Base-by-base conservation (phyloP, 305 asterid genomes). In the Fraxinus velutina region DNA sequence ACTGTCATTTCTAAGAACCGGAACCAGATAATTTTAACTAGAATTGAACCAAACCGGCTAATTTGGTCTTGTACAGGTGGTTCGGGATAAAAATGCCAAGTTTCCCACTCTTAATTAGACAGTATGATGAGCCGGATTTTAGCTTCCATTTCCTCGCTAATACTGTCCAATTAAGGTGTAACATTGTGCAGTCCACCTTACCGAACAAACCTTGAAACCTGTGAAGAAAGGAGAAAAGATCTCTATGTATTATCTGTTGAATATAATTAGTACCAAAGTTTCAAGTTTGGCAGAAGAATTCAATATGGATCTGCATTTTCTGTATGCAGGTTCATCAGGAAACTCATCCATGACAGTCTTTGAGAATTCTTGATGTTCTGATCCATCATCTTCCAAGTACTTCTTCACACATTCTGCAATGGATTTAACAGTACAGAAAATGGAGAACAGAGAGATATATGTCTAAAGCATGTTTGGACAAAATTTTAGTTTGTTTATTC, bases 311-410 rank as follows among this genome's bases (percentile, higher is more conserved):
- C 85, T 81, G 78, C 93, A 91, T 79, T 92, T 91, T 75, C 78
- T 77, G 72, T 88, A 91, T 1, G 93, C 97, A 50, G 97, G 92
- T 82, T 92, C 97, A 39, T 92, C 90, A 15, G 90, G 90, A 30
- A 89, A 88, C 77, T 89, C 94, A 83, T 92, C 94, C 84, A 86
- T 82, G 47, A 86, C 90, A 42, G 83, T 81, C 79, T 86, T 86
- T 15, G 88, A 82, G 9, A 92, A 83, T 83, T 87, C 90, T 3
- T 86, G 80, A 75, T 87, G 85, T 74, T 83, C 86, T 24, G 81
- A 84, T 32, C 90, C 93, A 36, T 90, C 93, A 8, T 85, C 93
- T 83, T 84, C 82, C 34, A 92, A 75, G 86, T 92, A 92, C 82
- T 91, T 92, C 78, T 79, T 80, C 13, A 92, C 94, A 79, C 94